These are phyloP conservation scores for Pythium aquatile DNA, from an alignment of 352 stramenopile species.

Conservation along the genomic window DNA sequence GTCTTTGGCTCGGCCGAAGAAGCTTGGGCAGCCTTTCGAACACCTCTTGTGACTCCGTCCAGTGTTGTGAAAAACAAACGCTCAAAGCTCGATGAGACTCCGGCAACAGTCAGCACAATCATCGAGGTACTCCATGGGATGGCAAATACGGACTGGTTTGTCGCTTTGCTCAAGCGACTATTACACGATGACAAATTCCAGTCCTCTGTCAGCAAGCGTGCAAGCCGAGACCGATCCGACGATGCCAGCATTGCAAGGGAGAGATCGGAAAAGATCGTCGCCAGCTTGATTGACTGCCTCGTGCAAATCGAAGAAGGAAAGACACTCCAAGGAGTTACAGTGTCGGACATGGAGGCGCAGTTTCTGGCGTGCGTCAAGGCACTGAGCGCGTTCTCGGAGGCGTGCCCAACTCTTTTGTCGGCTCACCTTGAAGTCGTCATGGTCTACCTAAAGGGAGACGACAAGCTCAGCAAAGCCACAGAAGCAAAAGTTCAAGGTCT, in stretches of 20 bases:
- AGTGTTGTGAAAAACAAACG: constrained; percentile 64
- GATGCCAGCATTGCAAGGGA: constrained; percentile 50
- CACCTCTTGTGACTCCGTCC: constrained; percentile 49
- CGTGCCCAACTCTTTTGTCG: constrained; percentile 51
- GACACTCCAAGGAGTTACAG: constrained; percentile 51
- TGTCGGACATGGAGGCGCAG: constrained; percentile 50
- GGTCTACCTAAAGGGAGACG: constrained; percentile 68
- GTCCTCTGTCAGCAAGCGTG: constrained; percentile 19
- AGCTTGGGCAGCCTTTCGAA: constrained; percentile 60
- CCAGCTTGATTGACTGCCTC: constrained; percentile 59
- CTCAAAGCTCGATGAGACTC: constrained; percentile 61
- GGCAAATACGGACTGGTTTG: constrained; percentile 70
- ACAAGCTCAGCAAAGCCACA: constrained; percentile 46
- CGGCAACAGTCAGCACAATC: constrained; percentile 61
- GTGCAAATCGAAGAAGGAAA: constrained; percentile 73
- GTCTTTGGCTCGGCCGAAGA: constrained; percentile 48
- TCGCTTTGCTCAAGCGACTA: constrained; percentile 61
- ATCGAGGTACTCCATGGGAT: constrained; percentile 78
- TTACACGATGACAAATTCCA: constrained; percentile 35
- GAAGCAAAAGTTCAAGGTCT: constrained; percentile 62
- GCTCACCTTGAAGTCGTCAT: constrained; percentile 68
- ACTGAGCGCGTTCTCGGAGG: constrained; percentile 74
- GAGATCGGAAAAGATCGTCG: constrained; percentile 64
- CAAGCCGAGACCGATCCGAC: constrained; percentile 42
- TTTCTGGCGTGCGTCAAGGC: constrained; percentile 78